Conservation (phyloP, 768 basidiomycete genomes). For the Kondoa malvinella region DNA sequence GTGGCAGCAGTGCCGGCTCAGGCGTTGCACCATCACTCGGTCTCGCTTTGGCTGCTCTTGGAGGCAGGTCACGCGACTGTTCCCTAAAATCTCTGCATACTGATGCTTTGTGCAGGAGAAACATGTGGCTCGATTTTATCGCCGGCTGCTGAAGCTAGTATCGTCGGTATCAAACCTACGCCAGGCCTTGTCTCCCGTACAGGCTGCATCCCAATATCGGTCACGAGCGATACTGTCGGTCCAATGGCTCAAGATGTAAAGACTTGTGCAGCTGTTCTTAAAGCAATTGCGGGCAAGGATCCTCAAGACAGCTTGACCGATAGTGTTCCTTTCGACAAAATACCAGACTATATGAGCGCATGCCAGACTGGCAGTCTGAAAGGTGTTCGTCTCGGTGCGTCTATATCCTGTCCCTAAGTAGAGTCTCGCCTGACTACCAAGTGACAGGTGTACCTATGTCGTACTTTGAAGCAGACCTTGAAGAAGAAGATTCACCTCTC, state of each 20-base stretch:
- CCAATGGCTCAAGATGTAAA: conserved; percentile 3
- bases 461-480: background rate
- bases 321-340: background rate
- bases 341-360: background rate
- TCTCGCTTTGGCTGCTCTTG: no score
- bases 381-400: background rate
- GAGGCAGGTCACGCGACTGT: no score
- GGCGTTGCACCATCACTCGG: no score
- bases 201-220: conserved; percentile 7
- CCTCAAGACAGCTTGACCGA: background rate
- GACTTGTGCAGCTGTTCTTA: background rate
- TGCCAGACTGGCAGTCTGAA: background rate
- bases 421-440: no score
- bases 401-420: no score
- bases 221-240: conserved; percentile 6
- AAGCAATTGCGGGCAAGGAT: conserved; percentile 6
- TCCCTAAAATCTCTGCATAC: no score
- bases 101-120: no score
- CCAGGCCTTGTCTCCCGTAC: conserved; percentile 9
- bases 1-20: no score
- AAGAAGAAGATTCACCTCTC: background rate
- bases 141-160: no score
- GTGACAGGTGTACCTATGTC: background rate
- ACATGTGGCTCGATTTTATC: no score
- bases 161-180: conserved; percentile 16